A percentile compares a stretch with the other conserved stretches of the same genome.
These are phyloP conservation scores for Vitis riparia DNA, from an alignment of 164 flowering plant species.

Conservation along the genomic window DNA sequence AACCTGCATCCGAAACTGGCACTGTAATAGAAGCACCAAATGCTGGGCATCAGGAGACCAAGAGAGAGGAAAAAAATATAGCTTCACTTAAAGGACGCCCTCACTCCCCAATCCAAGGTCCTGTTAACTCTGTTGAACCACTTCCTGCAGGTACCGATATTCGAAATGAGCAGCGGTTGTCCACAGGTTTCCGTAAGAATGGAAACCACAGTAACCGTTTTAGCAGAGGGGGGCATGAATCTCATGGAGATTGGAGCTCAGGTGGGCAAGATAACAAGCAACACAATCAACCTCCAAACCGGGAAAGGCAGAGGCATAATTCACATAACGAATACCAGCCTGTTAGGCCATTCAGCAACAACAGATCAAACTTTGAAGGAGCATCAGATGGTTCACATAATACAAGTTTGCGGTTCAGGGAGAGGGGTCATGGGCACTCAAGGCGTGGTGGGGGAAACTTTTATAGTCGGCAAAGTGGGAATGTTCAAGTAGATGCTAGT, in stretches of 20 bases:
- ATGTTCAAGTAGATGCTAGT: slow-evolving; percentile 30
- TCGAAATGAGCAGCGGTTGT: slow-evolving; percentile 31
- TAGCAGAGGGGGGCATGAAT: slow-evolving; percentile 48
- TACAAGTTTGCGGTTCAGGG: slow-evolving; percentile 46
- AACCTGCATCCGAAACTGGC: slow-evolving; percentile 15
- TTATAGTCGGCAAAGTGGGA: slow-evolving; percentile 40
- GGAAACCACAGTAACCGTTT: slow-evolving; percentile 49
- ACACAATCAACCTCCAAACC: slow-evolving; percentile 38
- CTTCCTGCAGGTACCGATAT: slow-evolving; percentile 25
- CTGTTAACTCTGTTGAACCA: slow-evolving; percentile 24
- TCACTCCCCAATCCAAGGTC: slow-evolving; percentile 30
- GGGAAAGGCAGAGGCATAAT: slow-evolving; percentile 56
- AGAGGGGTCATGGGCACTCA: slow-evolving; percentile 56
- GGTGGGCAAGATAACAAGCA: slow-evolving; percentile 45
- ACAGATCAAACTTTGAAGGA: slow-evolving; percentile 32
- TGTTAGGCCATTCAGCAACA: slow-evolving; percentile 43
- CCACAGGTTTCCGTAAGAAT: slow-evolving; percentile 51
- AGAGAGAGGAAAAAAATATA: slow-evolving; percentile 37
- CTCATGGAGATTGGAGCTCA: slow-evolving; percentile 49
- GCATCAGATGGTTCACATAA: slow-evolving; percentile 34
- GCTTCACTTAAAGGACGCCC: slow-evolving; percentile 34
- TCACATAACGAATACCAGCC: slow-evolving; percentile 81
- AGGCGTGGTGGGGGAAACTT: slow-evolving; percentile 62
- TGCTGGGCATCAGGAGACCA: slow-evolving; percentile 29
- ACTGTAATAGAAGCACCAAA: slow-evolving; percentile 22